Evolutionary conservation across 805 yeast species (phyloP), one percentile per base, ranked within the genome.

Genomic region (Teunomyces tritomae): DNA sequence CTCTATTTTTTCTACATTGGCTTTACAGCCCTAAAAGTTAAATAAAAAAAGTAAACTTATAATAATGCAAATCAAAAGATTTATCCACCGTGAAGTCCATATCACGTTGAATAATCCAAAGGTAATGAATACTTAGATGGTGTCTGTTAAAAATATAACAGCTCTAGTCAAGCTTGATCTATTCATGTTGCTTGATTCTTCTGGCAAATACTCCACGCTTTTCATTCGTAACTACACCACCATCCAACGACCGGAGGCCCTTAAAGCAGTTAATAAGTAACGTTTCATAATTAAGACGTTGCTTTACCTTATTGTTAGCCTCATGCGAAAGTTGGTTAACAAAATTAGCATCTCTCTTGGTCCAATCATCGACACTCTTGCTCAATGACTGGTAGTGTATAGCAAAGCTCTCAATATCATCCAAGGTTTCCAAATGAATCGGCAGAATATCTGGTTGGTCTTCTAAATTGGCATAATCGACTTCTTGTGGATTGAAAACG

Each of bases 371-470:
- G 45, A 61, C 56, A n/a, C 63, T 63, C 43, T 62, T 67, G 47
- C 64, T 67, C 16, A 78, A 58, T 3, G 76, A 67, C 27, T 70
- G 64, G 54, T 76, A 79, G 47, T 74, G 78, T 6, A 72, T 70
- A 1, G 75, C 64, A 48, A 79, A 79, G 20, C 76, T 78, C 52
- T 77, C 82, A 20, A 79, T 76, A 50, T 79, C 84, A 43, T 78
- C 82, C 41, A 70, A 57, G 4, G 73, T 73, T 32, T 74, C 79
- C 37, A 78, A 56, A 35, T 71, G 76, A 13, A 78, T 65, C 2
- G 74, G 71, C 43, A 66, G 66, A n/a, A 55, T 42, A 17, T 55
- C 50, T 9, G 50, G 54, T 1, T 49, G 49, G 2, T n/a, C 53
- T 47, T 26, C 51, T 35, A 11, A 46, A 39, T 27, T 50, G 30